Conservation (phyloP, 2,329 filamentous ascomycete species). For the Colletotrichum zoysiae region DNA sequence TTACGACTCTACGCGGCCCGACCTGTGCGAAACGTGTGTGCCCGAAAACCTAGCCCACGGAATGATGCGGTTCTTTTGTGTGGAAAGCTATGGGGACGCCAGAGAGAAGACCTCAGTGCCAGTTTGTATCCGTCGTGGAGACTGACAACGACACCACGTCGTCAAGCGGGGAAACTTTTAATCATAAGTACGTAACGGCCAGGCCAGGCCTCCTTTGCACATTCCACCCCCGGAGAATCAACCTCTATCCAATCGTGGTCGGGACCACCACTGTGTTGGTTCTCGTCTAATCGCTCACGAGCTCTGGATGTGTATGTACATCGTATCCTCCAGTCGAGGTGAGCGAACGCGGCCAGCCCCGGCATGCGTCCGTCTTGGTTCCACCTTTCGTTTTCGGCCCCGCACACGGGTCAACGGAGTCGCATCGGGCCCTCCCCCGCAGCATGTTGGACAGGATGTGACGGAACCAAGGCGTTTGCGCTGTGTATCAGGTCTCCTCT, state of each 20-base stretch:
- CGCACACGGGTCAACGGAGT: conserved; percentile 19
- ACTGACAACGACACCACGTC: neutral
- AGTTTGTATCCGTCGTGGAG: neutral
- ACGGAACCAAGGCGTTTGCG: neutral
- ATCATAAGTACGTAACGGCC: neutral
- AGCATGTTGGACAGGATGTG: neutral
- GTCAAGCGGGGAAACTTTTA: neutral
- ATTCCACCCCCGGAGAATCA: neutral
- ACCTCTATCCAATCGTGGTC: neutral
- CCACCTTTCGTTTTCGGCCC: conserved; percentile 10
- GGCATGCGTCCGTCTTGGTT: neutral
- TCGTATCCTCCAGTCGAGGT: neutral
- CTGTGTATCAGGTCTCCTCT: neutral
- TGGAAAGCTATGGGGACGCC: neutral
- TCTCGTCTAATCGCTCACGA: neutral
- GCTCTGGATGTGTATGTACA: too few relatives aligned
- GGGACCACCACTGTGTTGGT: neutral
- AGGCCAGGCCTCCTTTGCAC: neutral
- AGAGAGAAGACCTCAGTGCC: neutral
- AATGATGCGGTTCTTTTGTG: neutral
- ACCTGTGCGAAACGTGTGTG: neutral
- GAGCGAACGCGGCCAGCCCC: neutral
- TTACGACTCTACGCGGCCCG: neutral
- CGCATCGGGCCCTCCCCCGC: neutral
- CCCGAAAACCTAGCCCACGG: neutral